Conservation (phyloP, 164 flowering plant species). For the Annona squamosa region DNA sequence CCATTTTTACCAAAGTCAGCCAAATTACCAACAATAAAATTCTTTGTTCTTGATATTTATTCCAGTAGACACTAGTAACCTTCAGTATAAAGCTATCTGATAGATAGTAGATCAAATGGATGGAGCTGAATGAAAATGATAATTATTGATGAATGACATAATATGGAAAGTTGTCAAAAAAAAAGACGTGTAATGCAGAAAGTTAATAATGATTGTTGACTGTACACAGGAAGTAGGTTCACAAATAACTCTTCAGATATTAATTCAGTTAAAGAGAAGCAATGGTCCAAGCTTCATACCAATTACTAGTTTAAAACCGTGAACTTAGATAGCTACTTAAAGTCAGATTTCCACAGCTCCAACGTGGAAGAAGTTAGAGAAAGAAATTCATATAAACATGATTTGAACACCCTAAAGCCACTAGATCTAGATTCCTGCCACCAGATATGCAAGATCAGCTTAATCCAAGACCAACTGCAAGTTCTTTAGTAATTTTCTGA, state of each 20-base stretch:
- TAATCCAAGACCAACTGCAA: constrained; percentile 91
- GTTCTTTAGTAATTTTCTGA: constrained; percentile 71
- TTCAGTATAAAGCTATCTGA: not conserved
- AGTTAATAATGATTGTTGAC: no score
- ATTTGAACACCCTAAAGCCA: not conserved
- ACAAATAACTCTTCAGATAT: no score
- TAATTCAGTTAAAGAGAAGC: no score
- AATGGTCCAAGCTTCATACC: no score
- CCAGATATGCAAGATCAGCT: constrained; percentile 1
- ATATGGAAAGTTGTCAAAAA: no score
- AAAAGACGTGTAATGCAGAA: no score
- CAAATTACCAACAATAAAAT: not conserved
- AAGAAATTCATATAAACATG: not conserved
- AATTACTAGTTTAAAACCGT: no score
- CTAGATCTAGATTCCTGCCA: not conserved
- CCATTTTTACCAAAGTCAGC: constrained; percentile 4
- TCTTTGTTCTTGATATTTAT: not conserved
- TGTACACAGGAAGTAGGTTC: no score
- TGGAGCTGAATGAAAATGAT: no score
- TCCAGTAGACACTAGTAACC: not conserved
- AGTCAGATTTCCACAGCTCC: not conserved
- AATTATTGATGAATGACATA: no score
- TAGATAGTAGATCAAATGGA: not conserved
- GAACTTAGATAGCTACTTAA: no score
- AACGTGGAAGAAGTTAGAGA: not conserved